A percentile compares a stretch with the other conserved stretches of the same genome.
Conservation (phyloP, 345 rosid species). For the Acer saccharum region DNA sequence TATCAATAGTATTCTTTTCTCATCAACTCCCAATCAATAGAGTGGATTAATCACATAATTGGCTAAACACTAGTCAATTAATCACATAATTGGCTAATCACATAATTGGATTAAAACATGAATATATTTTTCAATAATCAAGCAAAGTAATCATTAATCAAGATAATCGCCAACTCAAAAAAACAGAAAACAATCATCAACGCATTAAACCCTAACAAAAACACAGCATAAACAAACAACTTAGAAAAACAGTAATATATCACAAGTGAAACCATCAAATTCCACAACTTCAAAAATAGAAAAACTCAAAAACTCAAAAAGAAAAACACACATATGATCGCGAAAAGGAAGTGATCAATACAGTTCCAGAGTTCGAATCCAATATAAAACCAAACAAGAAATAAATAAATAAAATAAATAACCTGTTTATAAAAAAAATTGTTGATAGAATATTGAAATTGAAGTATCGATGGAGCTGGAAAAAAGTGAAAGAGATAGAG, state of each 20-base stretch:
- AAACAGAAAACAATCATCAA: not conserved
- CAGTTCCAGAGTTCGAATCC: not conserved
- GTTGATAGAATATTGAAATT: conserved; percentile 9
- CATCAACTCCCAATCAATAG: not conserved
- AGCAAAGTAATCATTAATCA: not conserved
- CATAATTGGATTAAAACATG: not conserved
- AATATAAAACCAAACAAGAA: not conserved
- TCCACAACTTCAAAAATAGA: not conserved
- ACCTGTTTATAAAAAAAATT: conserved; percentile 3
- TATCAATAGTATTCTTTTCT: not conserved
- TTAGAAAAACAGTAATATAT: not conserved
- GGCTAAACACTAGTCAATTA: not conserved
- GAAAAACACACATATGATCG: not conserved
- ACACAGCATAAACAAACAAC: not conserved
- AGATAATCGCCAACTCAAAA: not conserved
- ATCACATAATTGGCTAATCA: not conserved
- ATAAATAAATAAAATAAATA: not conserved
- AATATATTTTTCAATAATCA: not conserved
- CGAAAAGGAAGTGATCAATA: not conserved
- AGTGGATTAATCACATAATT: not conserved
- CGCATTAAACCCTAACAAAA: not conserved
- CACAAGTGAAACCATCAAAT: not conserved
- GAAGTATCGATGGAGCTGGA: not conserved
- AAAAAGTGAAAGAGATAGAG: no score
- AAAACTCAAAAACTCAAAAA: not conserved